Conservation (phyloP, 2,329 filamentous ascomycete genomes). For the Zymoseptoria tritici region DNA sequence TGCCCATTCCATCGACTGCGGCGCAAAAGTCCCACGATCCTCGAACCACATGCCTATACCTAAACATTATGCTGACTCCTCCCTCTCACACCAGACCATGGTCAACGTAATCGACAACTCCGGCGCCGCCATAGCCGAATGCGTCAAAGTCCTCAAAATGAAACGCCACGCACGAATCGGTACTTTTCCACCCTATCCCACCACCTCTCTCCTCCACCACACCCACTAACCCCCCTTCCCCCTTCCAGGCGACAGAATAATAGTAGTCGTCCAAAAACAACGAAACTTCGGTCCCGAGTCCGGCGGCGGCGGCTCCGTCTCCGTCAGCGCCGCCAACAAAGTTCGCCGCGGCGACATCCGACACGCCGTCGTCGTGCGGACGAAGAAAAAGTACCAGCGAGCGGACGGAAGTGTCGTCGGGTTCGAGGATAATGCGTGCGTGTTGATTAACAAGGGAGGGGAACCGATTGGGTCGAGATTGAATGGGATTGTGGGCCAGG, state of each 20-base stretch:
- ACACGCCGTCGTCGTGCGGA: conserved; percentile 91
- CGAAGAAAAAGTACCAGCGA: conserved; percentile 76
- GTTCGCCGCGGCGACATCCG: conserved; percentile 94
- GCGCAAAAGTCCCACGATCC: neutral
- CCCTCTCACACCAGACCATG: conserved; percentile 64
- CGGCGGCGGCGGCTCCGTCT: conserved; percentile 60
- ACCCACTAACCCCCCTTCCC: neutral
- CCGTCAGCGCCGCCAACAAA: conserved; percentile 72
- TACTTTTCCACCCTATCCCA: conserved; percentile 38
- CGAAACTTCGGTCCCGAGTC: conserved; percentile 66
- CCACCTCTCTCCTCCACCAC: neutral
- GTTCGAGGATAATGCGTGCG: conserved; percentile 97
- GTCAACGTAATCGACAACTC: conserved; percentile 99
- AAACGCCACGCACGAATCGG: conserved; percentile 84
- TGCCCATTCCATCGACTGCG: neutral
- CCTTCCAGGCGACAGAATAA: conserved; percentile 77
- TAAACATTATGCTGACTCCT: neutral
- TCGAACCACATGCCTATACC: neutral
- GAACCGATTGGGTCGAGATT: conserved; percentile 90
- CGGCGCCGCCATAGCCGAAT: conserved; percentile 93
- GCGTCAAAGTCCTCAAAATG: conserved; percentile 84
- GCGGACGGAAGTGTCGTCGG: conserved; percentile 80
- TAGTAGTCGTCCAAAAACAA: conserved; percentile 96
- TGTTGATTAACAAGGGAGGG: conserved; percentile 91
- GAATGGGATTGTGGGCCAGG: conserved; percentile 80